Evolutionary conservation across 1,284 basidiomycete species (phyloP).

Genomic region (Ceratorhiza oryzae-sativae): DNA sequence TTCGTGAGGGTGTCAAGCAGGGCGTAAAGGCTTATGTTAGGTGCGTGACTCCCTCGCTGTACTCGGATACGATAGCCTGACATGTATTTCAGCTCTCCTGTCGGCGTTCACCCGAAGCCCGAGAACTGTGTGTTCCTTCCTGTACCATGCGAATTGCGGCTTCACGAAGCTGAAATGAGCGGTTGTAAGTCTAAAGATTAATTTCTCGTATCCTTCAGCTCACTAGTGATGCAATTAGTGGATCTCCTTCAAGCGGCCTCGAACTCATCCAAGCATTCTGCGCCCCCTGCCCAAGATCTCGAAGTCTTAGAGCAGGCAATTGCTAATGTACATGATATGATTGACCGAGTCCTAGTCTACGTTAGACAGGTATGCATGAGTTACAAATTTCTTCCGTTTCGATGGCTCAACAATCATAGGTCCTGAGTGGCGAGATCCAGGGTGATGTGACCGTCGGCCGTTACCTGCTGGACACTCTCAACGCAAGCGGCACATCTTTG

Average conservation of each 20-base stretch:
- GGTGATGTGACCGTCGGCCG: constrained; percentile 90
- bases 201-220: no score
- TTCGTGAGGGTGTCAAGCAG: constrained; percentile 72
- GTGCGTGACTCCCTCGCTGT: constrained; percentile 54
- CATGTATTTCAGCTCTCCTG: constrained; percentile 66
- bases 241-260: constrained; percentile 38
- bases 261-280: constrained; percentile 37
- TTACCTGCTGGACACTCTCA: constrained; percentile 91
- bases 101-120: constrained; percentile 85
- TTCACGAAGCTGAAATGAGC: constrained; percentile 82
- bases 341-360: constrained; percentile 86
- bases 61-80: constrained; percentile 46
- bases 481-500: constrained; percentile 66
- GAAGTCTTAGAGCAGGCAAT: constrained; percentile 76
- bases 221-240: constrained; percentile 25
- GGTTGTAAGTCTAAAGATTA: constrained; percentile 67
- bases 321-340: constrained; percentile 74
- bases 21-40: constrained; percentile 90
- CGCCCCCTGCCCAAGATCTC: constrained; percentile 63
- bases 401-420: not conserved
- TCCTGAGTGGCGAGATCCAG: constrained; percentile 73
- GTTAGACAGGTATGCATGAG: constrained; percentile 70
- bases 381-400: not conserved
- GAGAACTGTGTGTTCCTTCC: constrained; percentile 94
- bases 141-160: constrained; percentile 81